Conservation (phyloP, 2,329 filamentous ascomycete genomes). For the Penicillium sp. region DNA sequence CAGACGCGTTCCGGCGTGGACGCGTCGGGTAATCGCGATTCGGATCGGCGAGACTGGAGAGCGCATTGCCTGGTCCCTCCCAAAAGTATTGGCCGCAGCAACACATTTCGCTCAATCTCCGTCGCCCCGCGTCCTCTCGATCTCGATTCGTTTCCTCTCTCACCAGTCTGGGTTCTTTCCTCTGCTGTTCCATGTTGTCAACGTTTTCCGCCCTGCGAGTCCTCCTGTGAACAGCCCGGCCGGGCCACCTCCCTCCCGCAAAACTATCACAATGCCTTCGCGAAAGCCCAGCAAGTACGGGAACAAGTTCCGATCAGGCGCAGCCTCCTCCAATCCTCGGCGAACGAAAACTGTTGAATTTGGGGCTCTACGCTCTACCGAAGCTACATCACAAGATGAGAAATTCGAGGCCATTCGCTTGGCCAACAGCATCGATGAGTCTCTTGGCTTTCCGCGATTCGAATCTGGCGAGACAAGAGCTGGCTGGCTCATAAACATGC, state of each 20-base stretch:
- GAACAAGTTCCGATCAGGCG: slow-evolving; percentile 52
- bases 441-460: slow-evolving; percentile 90
- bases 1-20: slow-evolving; percentile 31
- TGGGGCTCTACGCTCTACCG: slow-evolving; percentile 71
- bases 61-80: slow-evolving; percentile 20
- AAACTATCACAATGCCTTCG: slow-evolving; percentile 49
- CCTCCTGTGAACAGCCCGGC: slow-evolving; percentile 28
- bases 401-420: slow-evolving; percentile 84
- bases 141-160: background rate
- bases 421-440: slow-evolving; percentile 88
- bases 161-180: background rate
- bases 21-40: slow-evolving; percentile 32
- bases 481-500: slow-evolving; percentile 95
- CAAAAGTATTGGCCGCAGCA: slow-evolving; percentile 13
- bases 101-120: slow-evolving; percentile 5
- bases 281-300: slow-evolving; percentile 68
- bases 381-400: slow-evolving; percentile 90
- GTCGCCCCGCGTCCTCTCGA: background rate
- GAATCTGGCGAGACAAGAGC: slow-evolving; percentile 83
- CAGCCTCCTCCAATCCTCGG: slow-evolving; percentile 52
- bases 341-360: slow-evolving; percentile 79
- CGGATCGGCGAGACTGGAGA: slow-evolving; percentile 23
- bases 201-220: slow-evolving; percentile 17
- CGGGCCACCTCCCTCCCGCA: slow-evolving; percentile 18
- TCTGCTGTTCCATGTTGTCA: slow-evolving; percentile 29